Base-by-base conservation (phyloP, 2,329 filamentous ascomycete genomes). In the Sclerotinia sclerotiorum region DNA sequence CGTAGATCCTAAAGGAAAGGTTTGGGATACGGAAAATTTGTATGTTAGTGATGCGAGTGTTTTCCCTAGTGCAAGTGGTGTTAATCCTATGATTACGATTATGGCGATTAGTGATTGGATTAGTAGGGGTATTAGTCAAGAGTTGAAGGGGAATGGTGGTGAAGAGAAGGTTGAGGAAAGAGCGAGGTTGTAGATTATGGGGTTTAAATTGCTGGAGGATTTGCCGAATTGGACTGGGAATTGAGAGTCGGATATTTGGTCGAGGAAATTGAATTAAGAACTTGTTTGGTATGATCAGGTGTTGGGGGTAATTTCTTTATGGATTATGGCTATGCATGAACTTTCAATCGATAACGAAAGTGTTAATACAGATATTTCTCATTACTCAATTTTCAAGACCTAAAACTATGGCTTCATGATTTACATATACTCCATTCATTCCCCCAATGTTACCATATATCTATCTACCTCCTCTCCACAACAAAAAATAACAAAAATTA, bases 61-160 rank as follows among this genome's bases (percentile, higher is more conserved):
- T 15, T 90, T 94, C 70, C 91, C 90, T 1, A 89, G 85, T 68
- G 90, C 90, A 15, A 92, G 87, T 76, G 91, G 91, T 1, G 90
- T 93, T 42, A 94, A 94, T 77, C 91, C 91, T 17, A 94, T 94
- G 91, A 82, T 93, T 55, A 93, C 90, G 17, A 84, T 82, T 68
- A 92, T 94, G 91, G 86, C 87, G 1, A 84, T 91, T 74, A 83
- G 87, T 61, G 87, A 91, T 75, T 86, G 85, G 79, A 88, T 91
- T 70, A 86, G 86, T 3, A 81, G 84, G 74, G 83, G 84, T 0
- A 77, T 90, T 56, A 81, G 79, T n/a, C 79, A 78, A 75, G 85
- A 86, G 60, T 65, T 86, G 74, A 68, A 65, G 11, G 35, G 19
- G 10, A 39, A 48, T 17, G 17, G 21, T 55, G n/a, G 48, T n/a